Evolutionary conservation across 2,329 filamentous ascomycete species (phyloP), one percentile per base, ranked within the genome.

Genomic region (Fusarium agapanthi): DNA sequence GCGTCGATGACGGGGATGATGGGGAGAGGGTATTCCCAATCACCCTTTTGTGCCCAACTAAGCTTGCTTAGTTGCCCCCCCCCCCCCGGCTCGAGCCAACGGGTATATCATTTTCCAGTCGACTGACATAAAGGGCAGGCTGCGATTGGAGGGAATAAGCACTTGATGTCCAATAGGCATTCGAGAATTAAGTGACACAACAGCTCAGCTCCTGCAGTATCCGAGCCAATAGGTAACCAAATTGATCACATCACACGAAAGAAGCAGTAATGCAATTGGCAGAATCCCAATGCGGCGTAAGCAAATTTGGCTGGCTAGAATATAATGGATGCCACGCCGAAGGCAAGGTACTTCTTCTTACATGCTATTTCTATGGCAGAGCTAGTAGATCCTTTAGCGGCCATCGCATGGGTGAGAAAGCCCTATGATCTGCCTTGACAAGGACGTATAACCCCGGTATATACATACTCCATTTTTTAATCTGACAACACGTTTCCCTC

Each of bases 1-100:
- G 71, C 75, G 32, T 82, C 79, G 65, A 82, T 78, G 22, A 88
- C 79, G 9, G 85, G 85, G 28, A 86, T 84, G 24, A 87, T 77
- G 1, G 84, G 85, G 9, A 89, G 79, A 0, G 88, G 88, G 51
- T 87, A 89, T 3, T 86, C 86, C 70, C 89, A n/a, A n/a, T n/a
- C n/a, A n/a, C n/a, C n/a, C n/a, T n/a, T n/a, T n/a, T n/a, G n/a
- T n/a, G n/a, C n/a, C n/a, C n/a, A n/a, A n/a, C n/a, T n/a, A n/a
- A n/a, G n/a, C n/a, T n/a, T n/a, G n/a, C n/a, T n/a, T n/a, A n/a
- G n/a, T n/a, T n/a, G n/a, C n/a, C n/a, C n/a, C n/a, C n/a, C n/a
- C n/a, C n/a, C n/a, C n/a, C n/a, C n/a, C n/a, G n/a, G n/a, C n/a
- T n/a, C n/a, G n/a, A n/a, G n/a, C n/a, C n/a, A n/a, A n/a, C n/a